These are phyloP conservation scores for Stephania japonica DNA, from an alignment of 164 flowering plant species.

Conservation along the genomic window DNA sequence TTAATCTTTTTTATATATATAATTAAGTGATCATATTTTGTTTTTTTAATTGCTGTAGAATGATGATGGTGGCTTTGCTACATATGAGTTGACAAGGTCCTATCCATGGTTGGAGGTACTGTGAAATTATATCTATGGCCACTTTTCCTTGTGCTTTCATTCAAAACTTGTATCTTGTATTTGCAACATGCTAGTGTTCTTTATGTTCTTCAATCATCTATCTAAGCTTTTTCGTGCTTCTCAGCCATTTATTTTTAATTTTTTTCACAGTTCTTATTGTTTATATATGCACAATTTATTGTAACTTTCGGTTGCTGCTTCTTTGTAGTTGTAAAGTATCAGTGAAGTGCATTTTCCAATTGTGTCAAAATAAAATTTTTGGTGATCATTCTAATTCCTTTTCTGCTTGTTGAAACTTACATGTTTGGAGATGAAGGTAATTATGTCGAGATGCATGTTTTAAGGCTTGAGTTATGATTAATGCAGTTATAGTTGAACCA, in stretches of 20 bases:
- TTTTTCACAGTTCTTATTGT: too few relatives aligned
- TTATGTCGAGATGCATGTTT: background rate
- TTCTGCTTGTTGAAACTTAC: too few relatives aligned
- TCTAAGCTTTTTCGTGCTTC: background rate
- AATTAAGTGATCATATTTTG: background rate
- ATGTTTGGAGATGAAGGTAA: background rate
- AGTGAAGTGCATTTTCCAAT: too few relatives aligned
- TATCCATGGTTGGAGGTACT: slow-evolving; percentile 92
- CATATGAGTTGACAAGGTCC: slow-evolving; percentile 93
- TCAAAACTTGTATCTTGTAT: background rate
- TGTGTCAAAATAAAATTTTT: too few relatives aligned
- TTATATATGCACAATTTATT: too few relatives aligned
- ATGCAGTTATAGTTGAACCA: background rate
- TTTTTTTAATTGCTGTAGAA: slow-evolving; percentile 42
- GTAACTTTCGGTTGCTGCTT: too few relatives aligned
- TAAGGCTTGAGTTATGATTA: background rate
- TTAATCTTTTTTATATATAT: background rate
- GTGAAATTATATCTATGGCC: background rate
- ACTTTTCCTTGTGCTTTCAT: background rate
- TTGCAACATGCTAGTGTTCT: background rate
- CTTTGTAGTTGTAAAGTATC: too few relatives aligned
- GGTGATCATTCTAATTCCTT: too few relatives aligned
- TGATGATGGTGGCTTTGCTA: slow-evolving; percentile 74
- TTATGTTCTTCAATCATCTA: background rate
- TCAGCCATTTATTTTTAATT: too few relatives aligned